Evolutionary conservation across 2,329 filamentous ascomycete species (phyloP).

Genomic region (Arthrobotrys sphaeroides): DNA sequence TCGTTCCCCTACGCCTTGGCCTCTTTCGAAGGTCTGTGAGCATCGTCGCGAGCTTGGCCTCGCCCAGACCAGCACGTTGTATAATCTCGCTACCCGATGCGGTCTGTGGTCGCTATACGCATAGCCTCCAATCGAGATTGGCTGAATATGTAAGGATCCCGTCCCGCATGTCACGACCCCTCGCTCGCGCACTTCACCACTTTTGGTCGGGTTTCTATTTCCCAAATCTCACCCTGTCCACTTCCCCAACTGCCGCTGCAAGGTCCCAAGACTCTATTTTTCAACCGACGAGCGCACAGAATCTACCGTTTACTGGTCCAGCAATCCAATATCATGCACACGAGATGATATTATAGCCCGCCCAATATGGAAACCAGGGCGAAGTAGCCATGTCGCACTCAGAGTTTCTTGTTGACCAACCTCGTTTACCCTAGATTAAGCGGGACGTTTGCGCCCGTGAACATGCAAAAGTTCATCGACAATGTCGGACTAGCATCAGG

Average conservation of each 20-base stretch:
- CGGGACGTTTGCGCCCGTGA: background rate
- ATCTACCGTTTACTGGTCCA: background rate
- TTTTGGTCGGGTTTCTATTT: background rate
- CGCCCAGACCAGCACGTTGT: too few relatives aligned
- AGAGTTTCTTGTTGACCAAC: background rate
- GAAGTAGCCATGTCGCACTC: background rate
- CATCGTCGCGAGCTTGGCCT: too few relatives aligned
- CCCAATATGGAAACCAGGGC: constrained; percentile 9
- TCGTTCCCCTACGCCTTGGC: too few relatives aligned
- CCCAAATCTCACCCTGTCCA: background rate
- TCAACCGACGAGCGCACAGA: background rate
- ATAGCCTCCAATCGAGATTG: constrained; percentile 2
- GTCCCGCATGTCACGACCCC: too few relatives aligned
- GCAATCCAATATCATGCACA: background rate
- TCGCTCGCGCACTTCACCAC: background rate
- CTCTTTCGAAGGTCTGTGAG: too few relatives aligned
- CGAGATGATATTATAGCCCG: background rate
- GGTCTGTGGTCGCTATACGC: too few relatives aligned
- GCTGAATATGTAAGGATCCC: background rate
- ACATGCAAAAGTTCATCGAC: background rate
- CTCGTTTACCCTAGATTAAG: background rate
- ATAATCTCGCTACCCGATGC: too few relatives aligned
- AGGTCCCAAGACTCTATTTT: constrained; percentile 5
- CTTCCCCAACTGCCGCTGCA: constrained; percentile 20
- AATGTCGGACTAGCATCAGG: background rate